Base-by-base conservation (phyloP, 2,329 filamentous ascomycete species). In the Ceratocystis huliohia region DNA sequence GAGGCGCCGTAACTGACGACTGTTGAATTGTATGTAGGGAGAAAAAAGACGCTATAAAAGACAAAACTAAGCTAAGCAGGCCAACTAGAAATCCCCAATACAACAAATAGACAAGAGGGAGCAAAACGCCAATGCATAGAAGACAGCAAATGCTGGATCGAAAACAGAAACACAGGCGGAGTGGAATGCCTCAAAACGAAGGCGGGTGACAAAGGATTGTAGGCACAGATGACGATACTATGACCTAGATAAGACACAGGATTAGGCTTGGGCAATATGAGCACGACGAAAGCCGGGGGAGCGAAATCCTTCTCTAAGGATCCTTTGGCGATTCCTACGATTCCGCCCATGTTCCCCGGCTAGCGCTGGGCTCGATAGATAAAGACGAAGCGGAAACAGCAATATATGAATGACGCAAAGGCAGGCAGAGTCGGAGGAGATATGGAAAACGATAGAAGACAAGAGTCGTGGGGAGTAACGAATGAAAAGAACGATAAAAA, bases 211-310 rank as follows among this genome's bases (percentile, higher is more conserved):
- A 8, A 48, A 48, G 20, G 46, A 48, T 48, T n/a, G 46, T 6
- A 48, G 17, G 20, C 17, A 48, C 46, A 48, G 50, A 25, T 50
- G 48, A 50, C 13, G 48, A 50, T 50, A 50, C n/a, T 20, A 50
- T 17, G 30, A 53, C 62, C 62, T 28, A 64, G 30, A 56, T 57
- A 57, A 25, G 17, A 57, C 15, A 57, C 22, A 57, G 53, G 53
- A 57, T 57, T 28, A n/a, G 53, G 28, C 53, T 57, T 57, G 53
- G 53, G 22, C 15, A 28, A 57, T 57, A 57, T 33, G 53, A 57
- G 48, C n/a, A 50, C 22, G 15, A 28, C 53, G 53, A 28, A 57
- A 57, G 53, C 53, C 33, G 53, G 53, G 53, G 53, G 53, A 57
- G 53, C 53, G 53, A 57, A 30, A 57, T 57, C 53, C 53, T 57